A percentile compares a stretch with the other conserved stretches of the same genome.
phyloP scores from a whole-genome alignment of 2,329 filamentous ascomycete species.

The Sporothrix dimorphospora region DNA sequence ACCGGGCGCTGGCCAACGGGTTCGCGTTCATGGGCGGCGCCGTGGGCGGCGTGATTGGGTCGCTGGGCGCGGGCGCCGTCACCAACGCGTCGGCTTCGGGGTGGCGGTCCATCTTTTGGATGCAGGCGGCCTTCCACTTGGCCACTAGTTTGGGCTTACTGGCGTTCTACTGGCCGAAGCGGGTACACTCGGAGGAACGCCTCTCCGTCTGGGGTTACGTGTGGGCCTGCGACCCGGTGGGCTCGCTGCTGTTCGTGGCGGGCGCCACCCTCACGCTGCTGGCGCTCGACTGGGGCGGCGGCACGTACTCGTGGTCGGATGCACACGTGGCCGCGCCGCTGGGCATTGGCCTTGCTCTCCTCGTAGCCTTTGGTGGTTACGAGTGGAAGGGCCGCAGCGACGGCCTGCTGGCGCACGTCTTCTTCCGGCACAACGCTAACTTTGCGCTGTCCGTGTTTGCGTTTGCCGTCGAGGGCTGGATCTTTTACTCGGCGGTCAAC shows the following conservation, averaged over 20 bases:
- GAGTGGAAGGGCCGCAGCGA: conserved; percentile 60
- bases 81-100: conserved; percentile 52
- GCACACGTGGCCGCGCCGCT: conserved; percentile 48
- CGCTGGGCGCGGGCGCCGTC: conserved; percentile 55
- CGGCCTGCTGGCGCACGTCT: conserved; percentile 59
- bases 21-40: conserved; percentile 55
- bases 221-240: conserved; percentile 54
- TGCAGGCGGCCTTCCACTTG: conserved; percentile 58
- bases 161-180: conserved; percentile 51
- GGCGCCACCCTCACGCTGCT: conserved; percentile 50
- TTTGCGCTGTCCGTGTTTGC: conserved; percentile 59
- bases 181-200: conserved; percentile 40
- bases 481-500: conserved; percentile 59
- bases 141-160: conserved; percentile 52
- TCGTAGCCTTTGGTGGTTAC: conserved; percentile 46
- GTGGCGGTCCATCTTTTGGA: conserved; percentile 63
- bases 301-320: conserved; percentile 46
- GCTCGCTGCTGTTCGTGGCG: conserved; percentile 49
- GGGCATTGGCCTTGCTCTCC: conserved; percentile 46
- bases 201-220: conserved; percentile 46
- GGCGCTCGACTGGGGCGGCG: conserved; percentile 51
- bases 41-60: conserved; percentile 54
- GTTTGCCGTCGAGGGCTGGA: conserved; percentile 62
- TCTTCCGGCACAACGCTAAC: conserved; percentile 57
- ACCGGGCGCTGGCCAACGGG: conserved; percentile 58